Base-by-base conservation (phyloP, 257 asterid genomes). In the Solanum neorickii region DNA sequence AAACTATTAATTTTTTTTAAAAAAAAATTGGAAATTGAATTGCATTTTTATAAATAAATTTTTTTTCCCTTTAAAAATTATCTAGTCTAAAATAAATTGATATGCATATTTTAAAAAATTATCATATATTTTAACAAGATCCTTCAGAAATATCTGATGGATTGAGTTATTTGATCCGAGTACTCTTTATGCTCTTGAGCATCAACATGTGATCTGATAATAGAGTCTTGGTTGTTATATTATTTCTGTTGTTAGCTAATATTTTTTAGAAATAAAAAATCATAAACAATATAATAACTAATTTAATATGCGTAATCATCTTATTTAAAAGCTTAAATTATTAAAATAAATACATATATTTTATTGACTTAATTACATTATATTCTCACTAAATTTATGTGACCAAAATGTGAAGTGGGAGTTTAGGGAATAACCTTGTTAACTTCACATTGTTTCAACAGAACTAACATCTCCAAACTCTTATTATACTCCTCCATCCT, bases 391-490 rank as follows among this genome's bases (percentile, higher is more conserved):
- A 52, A 52, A 52, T 60, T 60, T 25, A 66, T 29, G 73, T 66
- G 75, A 29, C 41, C 20, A 69, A 69, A 27, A 69, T n/a, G 49
- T 76, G 60, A 76, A n/a, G 83, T 11, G 1, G 29, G 84, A 44
- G 23, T 82, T 47, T 15, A 82, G 85, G 37, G 68, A 49, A 6
- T 12, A 47, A 93, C 96, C 93, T 93, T 92, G n/a, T 91, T 88
- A 41, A 73, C 18, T 87, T 86, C 88, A 29, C 86, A 92, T 86
- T 87, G 83, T 13, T 89, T 91, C 62, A 87, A 91, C 59, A 92
- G 86, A 76, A 88, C 88, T 31, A 91, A 29, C 68, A 90, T 76
- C 42, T 83, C 95, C 77, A 72, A n/a, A 49, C 86, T 89, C 78
- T 91, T 92, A 13, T 44, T 85, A 59, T 86, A 87, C 42, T 92